phyloP scores from a whole-genome alignment of 352 stramenopile genomes.

The Globisporangium emineosum region DNA sequence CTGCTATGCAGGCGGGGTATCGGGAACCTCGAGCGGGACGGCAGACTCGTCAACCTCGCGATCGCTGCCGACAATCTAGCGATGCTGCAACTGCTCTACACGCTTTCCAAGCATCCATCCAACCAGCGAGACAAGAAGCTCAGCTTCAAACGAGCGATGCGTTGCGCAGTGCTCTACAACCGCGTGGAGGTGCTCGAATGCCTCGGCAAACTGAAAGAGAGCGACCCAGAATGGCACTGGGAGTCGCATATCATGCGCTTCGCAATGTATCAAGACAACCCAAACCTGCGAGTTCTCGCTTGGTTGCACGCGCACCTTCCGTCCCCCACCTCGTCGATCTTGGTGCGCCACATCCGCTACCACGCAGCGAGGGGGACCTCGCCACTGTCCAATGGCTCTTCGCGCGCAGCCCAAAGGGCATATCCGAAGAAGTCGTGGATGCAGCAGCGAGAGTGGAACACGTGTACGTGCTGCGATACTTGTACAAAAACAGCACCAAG shows the following conservation, averaged over 20 bases:
- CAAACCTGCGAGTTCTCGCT: neutral
- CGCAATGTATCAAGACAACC: neutral
- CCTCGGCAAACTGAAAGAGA: neutral
- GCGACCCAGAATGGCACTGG: neutral
- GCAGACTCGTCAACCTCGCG: neutral
- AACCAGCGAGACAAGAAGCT: neutral
- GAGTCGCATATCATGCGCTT: neutral
- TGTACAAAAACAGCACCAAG: neutral
- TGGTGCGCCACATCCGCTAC: neutral
- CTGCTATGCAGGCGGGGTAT: no score
- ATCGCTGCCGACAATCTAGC: neutral
- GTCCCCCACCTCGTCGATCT: neutral
- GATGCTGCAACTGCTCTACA: neutral
- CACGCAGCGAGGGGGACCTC: no score
- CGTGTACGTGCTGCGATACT: no score
- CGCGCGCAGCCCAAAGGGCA: neutral
- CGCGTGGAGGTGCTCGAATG: conserved; percentile 1
- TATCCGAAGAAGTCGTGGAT: neutral
- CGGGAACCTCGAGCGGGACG: no score
- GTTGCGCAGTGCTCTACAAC: neutral
- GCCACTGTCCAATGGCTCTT: no score
- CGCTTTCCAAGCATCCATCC: neutral
- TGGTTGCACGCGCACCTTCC: conserved; percentile 2
- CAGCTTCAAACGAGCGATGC: neutral
- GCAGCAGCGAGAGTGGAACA: no score